Evolutionary conservation across 129 eudicot genomes (phyloP).

Genomic region (Chrysanthemum seticuspe): DNA sequence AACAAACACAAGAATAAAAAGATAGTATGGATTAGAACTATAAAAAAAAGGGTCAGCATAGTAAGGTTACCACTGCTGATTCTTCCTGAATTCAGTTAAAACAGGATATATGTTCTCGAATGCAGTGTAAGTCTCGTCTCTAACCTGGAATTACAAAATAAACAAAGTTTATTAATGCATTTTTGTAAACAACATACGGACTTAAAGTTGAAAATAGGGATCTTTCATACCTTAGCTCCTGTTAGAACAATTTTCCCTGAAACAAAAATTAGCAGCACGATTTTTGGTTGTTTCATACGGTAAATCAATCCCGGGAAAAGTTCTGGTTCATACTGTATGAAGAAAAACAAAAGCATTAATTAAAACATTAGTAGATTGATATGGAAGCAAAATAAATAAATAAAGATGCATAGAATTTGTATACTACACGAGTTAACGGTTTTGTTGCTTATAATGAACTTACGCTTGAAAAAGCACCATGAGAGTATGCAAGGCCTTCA

Average conservation of each 20-base stretch:
- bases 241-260: conserved; percentile 92
- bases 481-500: conserved; percentile 85
- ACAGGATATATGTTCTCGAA: conserved; percentile 94
- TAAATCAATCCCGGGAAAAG: conserved; percentile 88
- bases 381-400: not conserved
- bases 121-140: conserved; percentile 81
- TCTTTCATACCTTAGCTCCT: conserved; percentile 73
- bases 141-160: conserved; percentile 42
- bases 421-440: not conserved
- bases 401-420: not conserved
- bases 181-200: not conserved
- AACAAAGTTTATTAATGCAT: not conserved
- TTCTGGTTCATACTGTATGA: conserved; percentile 88
- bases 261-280: conserved; percentile 82
- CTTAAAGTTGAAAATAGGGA: not conserved
- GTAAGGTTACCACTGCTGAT: conserved; percentile 67
- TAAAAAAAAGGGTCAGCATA: too few species aligned
- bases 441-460: conserved; percentile 21
- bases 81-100: conserved; percentile 75
- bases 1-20: not conserved
- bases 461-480: conserved; percentile 90
- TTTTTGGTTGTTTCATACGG: conserved; percentile 91
- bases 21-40: not conserved
- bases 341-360: conserved; percentile 5
- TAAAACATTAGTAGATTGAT: not conserved